Evolutionary conservation across 2,329 filamentous ascomycete genomes (phyloP).

Genomic region (Chaetothyriales sp.): DNA sequence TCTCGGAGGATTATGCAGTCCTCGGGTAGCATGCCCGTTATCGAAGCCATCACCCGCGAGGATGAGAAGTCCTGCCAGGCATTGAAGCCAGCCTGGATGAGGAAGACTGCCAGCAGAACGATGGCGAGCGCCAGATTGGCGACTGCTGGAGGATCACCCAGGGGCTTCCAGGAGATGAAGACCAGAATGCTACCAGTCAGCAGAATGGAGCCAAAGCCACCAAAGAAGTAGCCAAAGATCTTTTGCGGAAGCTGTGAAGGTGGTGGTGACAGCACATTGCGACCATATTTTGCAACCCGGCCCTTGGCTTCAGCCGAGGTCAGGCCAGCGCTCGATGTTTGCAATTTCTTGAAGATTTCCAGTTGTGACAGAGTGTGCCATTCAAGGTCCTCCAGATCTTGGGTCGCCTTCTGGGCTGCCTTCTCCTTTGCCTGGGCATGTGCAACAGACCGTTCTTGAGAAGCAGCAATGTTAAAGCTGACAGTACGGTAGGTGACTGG

Average conservation of each 20-base stretch:
- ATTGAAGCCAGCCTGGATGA: conserved; percentile 55
- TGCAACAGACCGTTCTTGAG: conserved; percentile 32
- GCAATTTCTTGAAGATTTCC: conserved; percentile 45
- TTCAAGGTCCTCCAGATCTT: conserved; percentile 48
- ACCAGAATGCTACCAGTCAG: conserved; percentile 55
- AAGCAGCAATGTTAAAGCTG: conserved; percentile 40
- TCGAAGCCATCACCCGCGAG: conserved; percentile 61
- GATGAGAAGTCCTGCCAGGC: conserved; percentile 63
- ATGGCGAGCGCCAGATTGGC: conserved; percentile 60
- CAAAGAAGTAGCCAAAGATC: conserved; percentile 57
- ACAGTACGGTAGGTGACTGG: conserved; percentile 23
- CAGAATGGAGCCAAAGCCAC: conserved; percentile 59
- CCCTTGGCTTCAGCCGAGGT: conserved; percentile 42
- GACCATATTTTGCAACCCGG: conserved; percentile 45
- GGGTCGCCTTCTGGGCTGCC: conserved; percentile 1
- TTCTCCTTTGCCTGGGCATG: conserved; percentile 25
- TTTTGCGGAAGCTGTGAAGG: conserved; percentile 45
- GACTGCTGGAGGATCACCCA: conserved; percentile 53
- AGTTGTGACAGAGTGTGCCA: conserved; percentile 49
- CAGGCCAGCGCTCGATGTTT: conserved; percentile 44
- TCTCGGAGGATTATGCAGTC: conserved; percentile 51
- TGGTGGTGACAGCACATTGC: conserved; percentile 51
- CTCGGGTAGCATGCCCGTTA: conserved; percentile 66
- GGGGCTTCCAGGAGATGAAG: conserved; percentile 61
- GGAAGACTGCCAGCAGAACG: conserved; percentile 54